Evolutionary conservation across 306 rosid genomes (phyloP).

Genomic region (Luffa acutangula): DNA sequence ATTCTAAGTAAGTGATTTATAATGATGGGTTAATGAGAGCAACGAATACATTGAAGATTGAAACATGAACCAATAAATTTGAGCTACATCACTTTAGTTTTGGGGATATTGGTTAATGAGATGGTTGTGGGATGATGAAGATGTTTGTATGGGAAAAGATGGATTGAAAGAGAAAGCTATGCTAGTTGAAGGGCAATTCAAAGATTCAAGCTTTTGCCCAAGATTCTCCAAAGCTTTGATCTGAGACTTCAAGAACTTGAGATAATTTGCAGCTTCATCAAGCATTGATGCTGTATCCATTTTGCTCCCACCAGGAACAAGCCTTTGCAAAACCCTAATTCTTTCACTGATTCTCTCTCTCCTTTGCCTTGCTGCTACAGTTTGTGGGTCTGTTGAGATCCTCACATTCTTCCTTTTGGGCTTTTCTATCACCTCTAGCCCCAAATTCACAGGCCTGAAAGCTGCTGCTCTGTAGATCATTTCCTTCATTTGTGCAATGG

Average conservation of each 20-base stretch:
- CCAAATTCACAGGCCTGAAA: conserved; percentile 78
- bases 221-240: conserved; percentile 61
- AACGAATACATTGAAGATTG: not conserved
- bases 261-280: conserved; percentile 92
- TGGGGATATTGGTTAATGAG: not conserved
- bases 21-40: not conserved
- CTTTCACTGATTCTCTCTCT: conserved; percentile 82
- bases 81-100: not conserved
- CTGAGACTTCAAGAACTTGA: conserved; percentile 77
- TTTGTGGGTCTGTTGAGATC: conserved; percentile 86
- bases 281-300: conserved; percentile 99
- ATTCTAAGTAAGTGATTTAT: not conserved
- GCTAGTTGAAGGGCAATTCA: conserved; percentile 44
- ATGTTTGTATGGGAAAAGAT: conserved; percentile 67
- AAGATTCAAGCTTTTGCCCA: conserved; percentile 57
- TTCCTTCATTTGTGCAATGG: conserved; percentile 89
- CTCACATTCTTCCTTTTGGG: conserved; percentile 83
- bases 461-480: conserved; percentile 92
- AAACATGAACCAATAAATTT: not conserved
- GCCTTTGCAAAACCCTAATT: conserved; percentile 73
- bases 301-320: conserved; percentile 95
- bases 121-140: conserved; percentile 15
- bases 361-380: conserved; percentile 92
- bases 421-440: conserved; percentile 47
- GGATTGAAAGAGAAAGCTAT: conserved; percentile 86